These are phyloP conservation scores for Ophiostoma novo-ulmi DNA, from an alignment of 2,329 filamentous ascomycete species.

Conservation along the genomic window DNA sequence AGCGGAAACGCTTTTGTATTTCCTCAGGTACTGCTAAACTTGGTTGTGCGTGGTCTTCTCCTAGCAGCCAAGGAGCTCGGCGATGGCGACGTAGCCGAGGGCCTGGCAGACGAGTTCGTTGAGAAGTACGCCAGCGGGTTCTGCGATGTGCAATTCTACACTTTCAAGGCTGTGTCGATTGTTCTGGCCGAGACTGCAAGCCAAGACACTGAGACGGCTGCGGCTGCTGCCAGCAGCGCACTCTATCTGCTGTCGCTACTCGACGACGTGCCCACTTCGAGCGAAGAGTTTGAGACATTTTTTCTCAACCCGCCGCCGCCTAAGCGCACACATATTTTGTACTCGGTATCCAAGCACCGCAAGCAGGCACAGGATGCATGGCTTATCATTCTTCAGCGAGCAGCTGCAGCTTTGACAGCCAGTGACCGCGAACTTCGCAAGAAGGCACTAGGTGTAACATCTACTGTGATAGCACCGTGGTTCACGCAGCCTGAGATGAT, in stretches of 20 bases:
- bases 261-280: conserved; percentile 63
- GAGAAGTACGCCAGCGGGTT: conserved; percentile 73
- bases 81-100: conserved; percentile 20
- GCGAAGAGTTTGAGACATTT: conserved; percentile 63
- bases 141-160: conserved; percentile 80
- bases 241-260: conserved; percentile 61
- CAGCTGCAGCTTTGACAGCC: conserved; percentile 40
- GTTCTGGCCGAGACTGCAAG: conserved; percentile 29
- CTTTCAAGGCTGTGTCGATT: conserved; percentile 60
- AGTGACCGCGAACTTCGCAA: conserved; percentile 68
- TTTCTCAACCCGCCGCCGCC: conserved; percentile 57
- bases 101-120: conserved; percentile 65
- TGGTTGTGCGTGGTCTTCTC: conserved; percentile 54
- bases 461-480: conserved; percentile 77
- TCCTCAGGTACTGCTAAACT: conserved; percentile 60
- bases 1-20: conserved; percentile 50
- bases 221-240: conserved; percentile 38
- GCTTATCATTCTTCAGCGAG: conserved; percentile 67
- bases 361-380: conserved; percentile 80
- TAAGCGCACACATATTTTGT: conserved; percentile 62
- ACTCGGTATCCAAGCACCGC: conserved; percentile 65
- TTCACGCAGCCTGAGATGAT: conserved; percentile 82
- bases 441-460: conserved; percentile 66
- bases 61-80: conserved; percentile 46
- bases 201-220: conserved; percentile 11